Evolutionary conservation across 108 stramenopile species (phyloP), one percentile per base, ranked within the genome.

Genomic region (Nitzschia sp.): DNA sequence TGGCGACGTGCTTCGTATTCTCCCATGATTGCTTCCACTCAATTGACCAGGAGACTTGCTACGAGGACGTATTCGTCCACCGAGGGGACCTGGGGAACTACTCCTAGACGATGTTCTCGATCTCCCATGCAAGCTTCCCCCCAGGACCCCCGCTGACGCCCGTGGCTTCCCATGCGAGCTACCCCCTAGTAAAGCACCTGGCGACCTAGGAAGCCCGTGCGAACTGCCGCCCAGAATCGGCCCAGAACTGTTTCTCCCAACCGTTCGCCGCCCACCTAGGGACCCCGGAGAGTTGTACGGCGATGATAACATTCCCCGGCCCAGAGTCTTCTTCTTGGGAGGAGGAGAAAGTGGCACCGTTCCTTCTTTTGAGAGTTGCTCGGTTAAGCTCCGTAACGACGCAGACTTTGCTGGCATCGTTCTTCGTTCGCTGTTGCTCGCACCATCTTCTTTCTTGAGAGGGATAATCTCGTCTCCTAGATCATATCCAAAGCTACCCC

Each of bases 201-300:
- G 58, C n/a, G 58, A 59, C 30, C 19, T 30, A 29, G 30, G 29
- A 19, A 1, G 15, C 4, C 54, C 26, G 17, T 15, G 54, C 45
- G 45, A 45, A 45, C 45, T 45, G 15, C 45, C 45, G 45, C 15
- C 13, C 15, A 45, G 45, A 45, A 9, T 45, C 9, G 13, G 13
- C 9, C 45, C 45, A n/a, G n/a, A n/a, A n/a, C n/a, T n/a, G n/a
- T n/a, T n/a, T n/a, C n/a, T n/a, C n/a, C n/a, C n/a, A n/a, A n/a
- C n/a, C n/a, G n/a, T n/a, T n/a, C n/a, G n/a, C n/a, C n/a, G n/a
- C n/a, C n/a, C n/a, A n/a, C n/a, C n/a, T n/a, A 53, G 51, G 5
- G 51, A 6, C 4, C 58, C 58, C 1, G 58, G 58, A 21, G 58
- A 59, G 3, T 59, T 59, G 58, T 59, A 59, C 1, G 58, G 58